A percentile compares a stretch with the other conserved stretches of the same genome.
Evolutionary conservation across 345 rosid genomes (phyloP).

Genomic region (Eucalyptus regnans): DNA sequence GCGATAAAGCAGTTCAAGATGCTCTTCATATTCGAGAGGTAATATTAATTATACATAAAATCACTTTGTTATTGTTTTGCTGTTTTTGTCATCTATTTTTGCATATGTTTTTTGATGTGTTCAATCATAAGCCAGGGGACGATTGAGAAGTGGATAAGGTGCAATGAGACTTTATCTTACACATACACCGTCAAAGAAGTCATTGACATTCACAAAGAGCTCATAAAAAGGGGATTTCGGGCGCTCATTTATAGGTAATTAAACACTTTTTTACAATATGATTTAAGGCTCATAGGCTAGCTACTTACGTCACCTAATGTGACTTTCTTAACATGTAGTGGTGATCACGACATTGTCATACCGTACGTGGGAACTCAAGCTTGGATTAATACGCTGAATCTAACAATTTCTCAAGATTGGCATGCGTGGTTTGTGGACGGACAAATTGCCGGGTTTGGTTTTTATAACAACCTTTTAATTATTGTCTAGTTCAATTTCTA

Average conservation of each 20-base stretch:
- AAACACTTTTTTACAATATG: no score
- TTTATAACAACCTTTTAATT: neutral
- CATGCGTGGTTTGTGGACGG: neutral
- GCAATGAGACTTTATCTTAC: no score
- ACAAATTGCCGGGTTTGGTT: neutral
- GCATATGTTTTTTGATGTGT: no score
- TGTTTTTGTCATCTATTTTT: no score
- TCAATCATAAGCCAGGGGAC: no score
- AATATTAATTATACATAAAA: neutral
- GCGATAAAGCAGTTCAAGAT: neutral
- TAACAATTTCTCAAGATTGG: neutral
- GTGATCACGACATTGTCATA: neutral
- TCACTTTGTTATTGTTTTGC: no score
- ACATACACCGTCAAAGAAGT: no score
- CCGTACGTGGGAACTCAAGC: neutral
- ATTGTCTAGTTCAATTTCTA: neutral
- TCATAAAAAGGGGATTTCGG: no score
- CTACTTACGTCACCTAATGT: neutral
- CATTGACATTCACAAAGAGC: no score
- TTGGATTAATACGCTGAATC: neutral
- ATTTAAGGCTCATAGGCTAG: neutral
- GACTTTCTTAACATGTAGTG: neutral
- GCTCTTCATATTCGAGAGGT: constrained; percentile 5
- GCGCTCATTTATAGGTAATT: no score
- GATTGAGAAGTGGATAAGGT: no score